Base-by-base conservation (phyloP, 2,329 filamentous ascomycete species). In the Epichloe coenophiala region DNA sequence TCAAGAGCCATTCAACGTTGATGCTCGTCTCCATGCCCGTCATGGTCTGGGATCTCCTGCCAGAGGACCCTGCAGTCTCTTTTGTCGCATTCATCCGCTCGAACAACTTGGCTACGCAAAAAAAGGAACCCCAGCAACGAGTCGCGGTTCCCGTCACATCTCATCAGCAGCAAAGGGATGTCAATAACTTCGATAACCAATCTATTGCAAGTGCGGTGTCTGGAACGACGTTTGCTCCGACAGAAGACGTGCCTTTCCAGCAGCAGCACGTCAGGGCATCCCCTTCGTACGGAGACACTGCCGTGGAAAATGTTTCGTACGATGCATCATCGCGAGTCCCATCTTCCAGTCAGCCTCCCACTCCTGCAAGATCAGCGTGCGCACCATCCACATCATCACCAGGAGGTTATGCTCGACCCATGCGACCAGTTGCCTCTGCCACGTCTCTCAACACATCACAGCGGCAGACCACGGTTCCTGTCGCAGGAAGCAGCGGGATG, bases 21-120 rank as follows among this genome's bases (percentile, higher is more conserved):
- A 67, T 81, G 5, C 61, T 81, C 6, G 62, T 81, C 3, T 81
- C 78, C 0, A 67, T 81, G 59, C 78, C 78, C 0, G 73, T 81
- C 11, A 75, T 76, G 63, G 66, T 81, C 3, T 81, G 78, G 78
- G 74, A 80, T 55, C 63, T 81, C 42, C 65, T 81, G 0, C 77
- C 77, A 0, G 76, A 80, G 37, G 69, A 80, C 48, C 71, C 70
- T 27, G 77, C 77, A 0, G 77, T 75, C 44, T 74, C 75, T 0
- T 81, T 81, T 51, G 65, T 81, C 9, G 76, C 74, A 8, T 80
- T 80, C 52, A 77, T 80, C 51, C 69, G 76, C 7, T 80, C 77
- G 4, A 77, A 78, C 60, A 78, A 80, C 55, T 63, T 79, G 13
- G 65, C 71, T 13, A 58, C 65, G 13, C 62, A 66, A 35, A 63